A percentile compares a stretch with the other conserved stretches of the same genome.
Conservation (phyloP, 2,329 filamentous ascomycete genomes). For the Trichoderma arundinaceum region DNA sequence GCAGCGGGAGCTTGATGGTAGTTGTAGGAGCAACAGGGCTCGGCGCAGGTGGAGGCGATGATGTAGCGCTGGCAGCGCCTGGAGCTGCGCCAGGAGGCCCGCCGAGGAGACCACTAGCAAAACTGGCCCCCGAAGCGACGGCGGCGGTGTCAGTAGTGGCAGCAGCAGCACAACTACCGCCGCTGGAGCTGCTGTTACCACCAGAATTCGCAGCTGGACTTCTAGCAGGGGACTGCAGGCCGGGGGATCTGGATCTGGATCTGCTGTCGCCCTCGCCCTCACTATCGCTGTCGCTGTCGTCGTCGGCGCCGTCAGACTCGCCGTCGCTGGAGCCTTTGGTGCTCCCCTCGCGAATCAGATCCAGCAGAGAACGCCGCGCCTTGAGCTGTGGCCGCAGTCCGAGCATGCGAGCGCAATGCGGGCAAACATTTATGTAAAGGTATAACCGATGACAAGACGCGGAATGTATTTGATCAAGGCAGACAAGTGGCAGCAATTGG, state of each 20-base stretch:
- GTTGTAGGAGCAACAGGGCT: conserved; percentile 35
- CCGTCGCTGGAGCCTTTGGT: conserved; percentile 36
- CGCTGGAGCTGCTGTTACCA: too few species aligned
- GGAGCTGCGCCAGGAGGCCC: not conserved
- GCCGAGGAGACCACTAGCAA: conserved; percentile 2
- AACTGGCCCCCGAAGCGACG: conserved; percentile 17
- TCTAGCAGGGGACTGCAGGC: conserved; percentile 3
- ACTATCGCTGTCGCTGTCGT: not conserved
- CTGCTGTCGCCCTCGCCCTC: too few species aligned
- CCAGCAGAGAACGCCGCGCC: conserved; percentile 60
- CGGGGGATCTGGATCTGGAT: not conserved
- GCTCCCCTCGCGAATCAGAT: conserved; percentile 51
- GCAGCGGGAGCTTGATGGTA: conserved; percentile 48
- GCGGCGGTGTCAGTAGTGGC: not conserved
- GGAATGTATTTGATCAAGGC: not conserved
- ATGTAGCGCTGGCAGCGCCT: conserved; percentile 41
- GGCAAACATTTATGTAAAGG: conserved; percentile 9
- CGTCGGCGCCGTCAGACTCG: conserved; percentile 1
- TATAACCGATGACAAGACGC: not conserved
- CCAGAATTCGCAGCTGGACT: not conserved
- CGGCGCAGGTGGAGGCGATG: conserved; percentile 41
- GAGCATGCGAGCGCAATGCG: conserved; percentile 50
- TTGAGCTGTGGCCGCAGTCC: conserved; percentile 57
- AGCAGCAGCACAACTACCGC: not conserved
- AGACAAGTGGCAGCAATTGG: not conserved